Evolutionary conservation across 208 protist species (phyloP), one percentile per base, ranked within the genome.

Genomic region (Leishmania braziliensis): DNA sequence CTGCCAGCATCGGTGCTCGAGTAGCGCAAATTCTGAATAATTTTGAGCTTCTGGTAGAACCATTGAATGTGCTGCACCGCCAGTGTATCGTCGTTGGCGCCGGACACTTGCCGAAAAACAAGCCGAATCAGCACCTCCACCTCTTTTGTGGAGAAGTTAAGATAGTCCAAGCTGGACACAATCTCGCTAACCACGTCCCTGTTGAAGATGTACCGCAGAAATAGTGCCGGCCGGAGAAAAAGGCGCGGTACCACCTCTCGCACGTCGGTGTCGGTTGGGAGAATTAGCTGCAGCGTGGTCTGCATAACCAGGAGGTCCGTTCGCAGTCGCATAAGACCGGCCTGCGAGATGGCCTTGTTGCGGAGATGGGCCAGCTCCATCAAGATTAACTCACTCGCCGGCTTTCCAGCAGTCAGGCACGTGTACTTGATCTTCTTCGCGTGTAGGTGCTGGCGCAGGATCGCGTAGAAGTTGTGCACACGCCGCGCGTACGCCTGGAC

Each of bases 261-360:
- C 46, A 97, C 86, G 60, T 96, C 91, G 63, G 83, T 75, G 75
- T 95, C 92, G 33, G 86, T 89, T 16, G 92, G 91, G 62, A 95
- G 80, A 14, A 94, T 84, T 3, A 95, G 85, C 79, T 96, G 92
- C 68, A 95, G 81, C 50, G 92, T 86, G 3, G 92, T 93, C 80
- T 97, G 92, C 83, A 97, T 91, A 0, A 94, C 81, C 26, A 95
- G 84, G 26, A 97, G 84, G 79, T 97, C 86, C 20, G 90, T 91
- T 14, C 87, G 78, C 26, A 97, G 86, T 8, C 89, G 84, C 56
- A 83, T 72, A 14, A 93, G 68, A 20, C 94, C 94, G 2, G 91
- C 89, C 14, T 76, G 51, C 14, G 92, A 95, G 54, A 97, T 95
- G 71, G 82, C 83, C 86, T 96, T 96, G 86, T 97, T 90, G 20